Evolutionary conservation across 805 yeast species (phyloP), one percentile per base, ranked within the genome.

Genomic region (Saturnispora silvae): DNA sequence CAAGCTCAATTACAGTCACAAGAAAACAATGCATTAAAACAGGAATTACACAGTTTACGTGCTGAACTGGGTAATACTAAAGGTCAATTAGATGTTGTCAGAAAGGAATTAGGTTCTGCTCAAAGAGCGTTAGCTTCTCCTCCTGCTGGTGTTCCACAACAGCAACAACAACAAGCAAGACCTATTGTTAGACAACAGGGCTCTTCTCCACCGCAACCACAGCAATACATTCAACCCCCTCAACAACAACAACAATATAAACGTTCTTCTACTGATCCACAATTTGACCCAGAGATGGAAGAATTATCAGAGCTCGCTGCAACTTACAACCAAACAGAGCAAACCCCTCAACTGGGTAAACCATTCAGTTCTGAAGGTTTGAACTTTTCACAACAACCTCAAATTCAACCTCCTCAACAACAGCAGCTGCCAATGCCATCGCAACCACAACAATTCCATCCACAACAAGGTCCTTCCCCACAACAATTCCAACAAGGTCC

Each of bases 231-330:
- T n/a, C 34, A 45, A 40, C 15, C 44, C 33, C 23, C 43, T 42
- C 5, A 40, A 28, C 6, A 28, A 20, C 20, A 7, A 11, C 6
- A 14, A 6, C 14, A 33, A 24, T 26, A n/a, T 20, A 22, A 37
- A 10, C 38, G 44, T 20, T 37, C 39, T 10, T 44, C 42, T 7
- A 35, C 42, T n/a, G 51, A 48, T 35, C 45, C 47, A 17, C 43
- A 38, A 39, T 42, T 42, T 22, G 57, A 52, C n/a, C 46, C 49
- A 16, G 59, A 55, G 32, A 41, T 53, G 31, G 58, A 50, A 39
- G 60, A 56, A 28, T 40, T 60, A 18, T 51, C 60, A 15, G 49
- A 56, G 27, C 44, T 54, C 50, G 57, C 57, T 5, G 54, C 48
- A 20, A 53, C 50, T 26, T 56, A 54, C 36, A 54, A 46, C 5